Conservation (phyloP, 257 asterid species). For the Salvia splendens region DNA sequence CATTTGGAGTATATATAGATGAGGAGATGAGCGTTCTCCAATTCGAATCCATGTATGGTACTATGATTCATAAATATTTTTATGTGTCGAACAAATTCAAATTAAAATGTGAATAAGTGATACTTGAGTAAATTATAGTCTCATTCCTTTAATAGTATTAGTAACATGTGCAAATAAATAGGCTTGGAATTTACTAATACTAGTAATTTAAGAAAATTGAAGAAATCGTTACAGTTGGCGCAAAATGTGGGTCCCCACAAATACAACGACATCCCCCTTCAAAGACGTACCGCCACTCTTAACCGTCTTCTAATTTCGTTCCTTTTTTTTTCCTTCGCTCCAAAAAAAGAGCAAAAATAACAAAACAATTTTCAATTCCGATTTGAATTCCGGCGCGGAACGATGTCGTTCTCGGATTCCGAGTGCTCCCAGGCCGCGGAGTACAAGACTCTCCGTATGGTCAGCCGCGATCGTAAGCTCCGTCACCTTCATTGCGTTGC, state of each 20-base stretch:
- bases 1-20: conserved; percentile 26
- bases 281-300: conserved; percentile 50
- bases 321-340: conserved; percentile 25
- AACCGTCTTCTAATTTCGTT: conserved; percentile 27
- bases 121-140: no score
- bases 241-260: conserved; percentile 77
- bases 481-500: conserved; percentile 2
- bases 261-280: conserved; percentile 55
- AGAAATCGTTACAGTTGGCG: conserved; percentile 51
- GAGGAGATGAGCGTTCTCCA: conserved; percentile 38
- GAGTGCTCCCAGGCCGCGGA: conserved; percentile 83
- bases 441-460: conserved; percentile 82
- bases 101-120: no score
- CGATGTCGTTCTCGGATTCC: conserved; percentile 89
- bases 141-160: no score
- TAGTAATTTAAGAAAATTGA: no score
- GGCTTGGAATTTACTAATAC: no score
- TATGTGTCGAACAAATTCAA: no score
- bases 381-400: conserved; percentile 27
- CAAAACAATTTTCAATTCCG: conserved; percentile 3
- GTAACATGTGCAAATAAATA: no score
- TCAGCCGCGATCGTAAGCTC: conserved; percentile 85
- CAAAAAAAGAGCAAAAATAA: neutral
- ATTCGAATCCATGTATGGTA: neutral
- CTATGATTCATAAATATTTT: no score